Evolutionary conservation across 1,284 basidiomycete species (phyloP).

Genomic region (Coniferiporia sulphurascens): DNA sequence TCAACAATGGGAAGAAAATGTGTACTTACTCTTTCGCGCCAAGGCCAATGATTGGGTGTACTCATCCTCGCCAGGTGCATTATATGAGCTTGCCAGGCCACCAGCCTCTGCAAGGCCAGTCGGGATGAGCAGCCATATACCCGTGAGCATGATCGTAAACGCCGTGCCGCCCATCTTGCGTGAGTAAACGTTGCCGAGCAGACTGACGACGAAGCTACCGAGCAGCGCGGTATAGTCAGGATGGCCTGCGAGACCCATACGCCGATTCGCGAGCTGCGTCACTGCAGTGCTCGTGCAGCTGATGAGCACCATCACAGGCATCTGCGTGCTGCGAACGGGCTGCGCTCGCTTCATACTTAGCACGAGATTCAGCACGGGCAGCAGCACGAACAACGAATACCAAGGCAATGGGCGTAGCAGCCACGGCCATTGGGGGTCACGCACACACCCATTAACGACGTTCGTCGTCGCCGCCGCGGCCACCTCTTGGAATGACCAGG

Average conservation of each 20-base stretch:
- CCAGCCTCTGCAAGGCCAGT: conserved; percentile 16
- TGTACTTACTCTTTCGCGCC: conserved; percentile 15
- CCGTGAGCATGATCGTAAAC: conserved; percentile 86
- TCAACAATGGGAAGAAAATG: neutral
- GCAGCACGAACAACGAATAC: conserved; percentile 75
- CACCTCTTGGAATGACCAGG: conserved; percentile 29
- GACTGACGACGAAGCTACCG: conserved; percentile 78
- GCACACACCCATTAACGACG: conserved; percentile 56
- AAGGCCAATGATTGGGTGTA: conserved; percentile 16
- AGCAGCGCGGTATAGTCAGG: conserved; percentile 83
- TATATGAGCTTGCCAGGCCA: conserved; percentile 17
- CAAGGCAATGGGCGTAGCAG: conserved; percentile 73
- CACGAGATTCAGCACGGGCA: conserved; percentile 75
- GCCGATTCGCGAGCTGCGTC: conserved; percentile 66
- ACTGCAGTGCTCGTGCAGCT: conserved; percentile 75
- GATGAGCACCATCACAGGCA: conserved; percentile 82
- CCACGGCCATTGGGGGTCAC: conserved; percentile 64
- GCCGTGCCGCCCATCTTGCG: conserved; percentile 84
- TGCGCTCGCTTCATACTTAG: conserved; percentile 76
- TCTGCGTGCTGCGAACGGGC: conserved; percentile 63
- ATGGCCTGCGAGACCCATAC: conserved; percentile 31
- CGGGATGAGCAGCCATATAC: conserved; percentile 80
- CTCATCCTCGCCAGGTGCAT: conserved; percentile 14
- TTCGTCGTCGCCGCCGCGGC: neutral
- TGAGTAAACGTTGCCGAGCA: conserved; percentile 82